A percentile compares a stretch with the other conserved stretches of the same genome.
Conservation (phyloP, 805 yeast species). For the Saccharomyces paradoxus region DNA sequence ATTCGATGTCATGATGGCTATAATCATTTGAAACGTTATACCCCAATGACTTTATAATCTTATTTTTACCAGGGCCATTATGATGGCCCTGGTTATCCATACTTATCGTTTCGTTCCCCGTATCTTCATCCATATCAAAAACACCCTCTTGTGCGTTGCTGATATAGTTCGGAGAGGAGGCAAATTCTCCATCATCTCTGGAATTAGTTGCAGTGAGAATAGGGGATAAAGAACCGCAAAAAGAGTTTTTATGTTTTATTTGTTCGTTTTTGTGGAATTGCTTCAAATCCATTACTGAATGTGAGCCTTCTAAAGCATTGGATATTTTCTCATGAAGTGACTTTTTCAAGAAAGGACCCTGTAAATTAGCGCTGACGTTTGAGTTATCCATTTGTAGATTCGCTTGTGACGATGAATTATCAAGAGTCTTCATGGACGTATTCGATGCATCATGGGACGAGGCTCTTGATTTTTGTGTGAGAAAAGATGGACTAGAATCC, state of each 20-base stretch:
- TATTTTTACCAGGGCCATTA: background rate
- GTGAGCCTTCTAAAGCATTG: constrained; percentile 21
- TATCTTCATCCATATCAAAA: constrained; percentile 15
- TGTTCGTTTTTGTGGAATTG: constrained; percentile 24
- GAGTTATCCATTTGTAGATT: background rate
- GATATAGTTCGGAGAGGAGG: constrained; percentile 3
- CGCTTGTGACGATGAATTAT: background rate
- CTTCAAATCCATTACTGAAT: constrained; percentile 27
- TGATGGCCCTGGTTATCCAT: background rate
- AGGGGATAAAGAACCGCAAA: background rate
- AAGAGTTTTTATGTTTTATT: background rate
- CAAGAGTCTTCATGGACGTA: background rate
- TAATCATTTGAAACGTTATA: constrained; percentile 1
- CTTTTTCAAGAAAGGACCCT: constrained; percentile 16
- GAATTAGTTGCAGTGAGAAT: background rate
- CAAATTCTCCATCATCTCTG: background rate
- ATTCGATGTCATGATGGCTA: constrained; percentile 11
- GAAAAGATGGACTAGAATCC: background rate
- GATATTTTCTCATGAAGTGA: constrained; percentile 20
- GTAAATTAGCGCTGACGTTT: background rate
- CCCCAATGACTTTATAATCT: background rate
- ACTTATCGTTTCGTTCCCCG: background rate
- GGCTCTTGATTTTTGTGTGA: constrained; percentile 3
- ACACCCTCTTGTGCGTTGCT: constrained; percentile 11
- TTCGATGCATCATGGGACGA: constrained; percentile 9